phyloP scores from a whole-genome alignment of 768 basidiomycete genomes.

The Porpolomopsis calyptriformis region DNA sequence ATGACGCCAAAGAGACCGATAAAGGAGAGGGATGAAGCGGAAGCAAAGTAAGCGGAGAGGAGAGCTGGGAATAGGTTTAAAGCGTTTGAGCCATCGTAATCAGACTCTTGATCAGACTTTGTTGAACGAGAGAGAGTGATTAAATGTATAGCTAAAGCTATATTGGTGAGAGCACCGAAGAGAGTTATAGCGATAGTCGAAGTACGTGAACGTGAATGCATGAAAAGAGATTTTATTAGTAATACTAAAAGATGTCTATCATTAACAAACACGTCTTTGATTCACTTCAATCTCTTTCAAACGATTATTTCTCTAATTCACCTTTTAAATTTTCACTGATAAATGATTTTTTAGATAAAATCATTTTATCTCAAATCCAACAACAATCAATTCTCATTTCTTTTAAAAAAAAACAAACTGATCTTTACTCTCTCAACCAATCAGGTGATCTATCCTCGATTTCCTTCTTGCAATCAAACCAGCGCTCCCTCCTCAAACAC shows the following conservation, averaged over 20 bases:
- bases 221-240: background rate
- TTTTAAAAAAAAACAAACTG: too few species aligned
- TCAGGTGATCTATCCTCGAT: slow-evolving; percentile 94
- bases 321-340: background rate
- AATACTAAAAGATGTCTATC: too few species aligned
- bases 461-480: slow-evolving; percentile 67
- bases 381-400: too few species aligned
- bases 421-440: slow-evolving; percentile 68
- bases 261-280: background rate
- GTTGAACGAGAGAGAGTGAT: slow-evolving; percentile 26
- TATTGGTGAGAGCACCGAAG: slow-evolving; percentile 25
- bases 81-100: slow-evolving; percentile 36
- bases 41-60: slow-evolving; percentile 54
- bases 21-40: slow-evolving; percentile 51
- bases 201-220: slow-evolving; percentile 24
- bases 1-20: slow-evolving; percentile 61
- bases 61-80: slow-evolving; percentile 50
- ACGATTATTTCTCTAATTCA: background rate
- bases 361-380: background rate
- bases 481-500: slow-evolving; percentile 69
- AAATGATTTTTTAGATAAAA: background rate
- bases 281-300: background rate
- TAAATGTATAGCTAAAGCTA: slow-evolving; percentile 27
- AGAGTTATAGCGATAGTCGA: slow-evolving; percentile 30
- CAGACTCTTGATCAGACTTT: slow-evolving; percentile 38